Evolutionary conservation across 1,284 basidiomycete species (phyloP).

Genomic region (Tilletia caries): DNA sequence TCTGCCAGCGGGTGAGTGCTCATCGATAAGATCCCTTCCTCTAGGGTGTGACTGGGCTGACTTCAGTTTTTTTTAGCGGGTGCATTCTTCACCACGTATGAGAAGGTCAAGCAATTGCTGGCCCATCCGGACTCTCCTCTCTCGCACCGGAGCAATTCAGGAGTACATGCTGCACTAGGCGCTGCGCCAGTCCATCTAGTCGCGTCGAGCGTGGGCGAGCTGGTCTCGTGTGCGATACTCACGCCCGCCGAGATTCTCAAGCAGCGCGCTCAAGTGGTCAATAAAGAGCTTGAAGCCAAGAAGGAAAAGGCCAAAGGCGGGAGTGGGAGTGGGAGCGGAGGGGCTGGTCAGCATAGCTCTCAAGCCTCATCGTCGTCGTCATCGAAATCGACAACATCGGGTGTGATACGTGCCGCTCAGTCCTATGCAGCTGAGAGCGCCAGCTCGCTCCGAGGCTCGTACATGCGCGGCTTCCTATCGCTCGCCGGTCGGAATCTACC

Average conservation of each 20-base stretch:
- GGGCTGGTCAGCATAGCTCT: background rate
- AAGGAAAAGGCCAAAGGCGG: no score
- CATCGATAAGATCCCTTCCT: no score
- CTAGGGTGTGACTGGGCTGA: no score
- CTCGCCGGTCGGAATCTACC: conserved; percentile 44
- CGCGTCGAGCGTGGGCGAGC: conserved; percentile 37
- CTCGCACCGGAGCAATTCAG: conserved; percentile 21
- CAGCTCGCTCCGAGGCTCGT: conserved; percentile 11
- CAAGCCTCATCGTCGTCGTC: conserved; percentile 12
- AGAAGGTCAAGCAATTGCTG: conserved; percentile 31
- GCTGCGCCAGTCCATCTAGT: conserved; percentile 32
- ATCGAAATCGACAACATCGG: no score
- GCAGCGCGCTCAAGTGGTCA: conserved; percentile 40
- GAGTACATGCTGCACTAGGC: background rate
- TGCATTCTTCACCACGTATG: conserved; percentile 44
- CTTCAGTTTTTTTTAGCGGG: no score
- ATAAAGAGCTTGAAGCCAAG: conserved; percentile 21
- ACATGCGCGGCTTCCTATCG: conserved; percentile 35
- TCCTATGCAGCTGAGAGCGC: no score
- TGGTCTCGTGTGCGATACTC: conserved; percentile 38
- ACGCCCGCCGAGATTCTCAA: conserved; percentile 48
- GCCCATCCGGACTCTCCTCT: conserved; percentile 28
- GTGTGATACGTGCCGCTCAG: no score
- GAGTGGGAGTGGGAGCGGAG: no score
- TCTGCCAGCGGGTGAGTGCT: conserved; percentile 16